Base-by-base conservation (phyloP, 2,329 filamentous ascomycete species). In the Elsinoe ampelina region DNA sequence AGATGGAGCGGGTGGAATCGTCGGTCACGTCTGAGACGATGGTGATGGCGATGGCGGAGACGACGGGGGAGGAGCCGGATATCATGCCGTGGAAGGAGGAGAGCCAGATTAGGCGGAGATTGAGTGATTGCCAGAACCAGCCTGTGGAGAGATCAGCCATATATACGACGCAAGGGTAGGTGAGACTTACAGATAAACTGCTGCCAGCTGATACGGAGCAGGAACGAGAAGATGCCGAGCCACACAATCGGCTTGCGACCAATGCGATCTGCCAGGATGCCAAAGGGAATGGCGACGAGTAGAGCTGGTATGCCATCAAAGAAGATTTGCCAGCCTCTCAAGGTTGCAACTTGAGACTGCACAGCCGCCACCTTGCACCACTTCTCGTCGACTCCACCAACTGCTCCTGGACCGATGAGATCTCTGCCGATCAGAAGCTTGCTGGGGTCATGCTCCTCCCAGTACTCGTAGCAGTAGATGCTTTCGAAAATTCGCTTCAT, bases 401-500 rank as follows among this genome's bases (percentile, higher is more conserved):
- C 63, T 1, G 68, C 67, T 54, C 63, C 43, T 59, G 68, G 66
- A 6, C 65, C 63, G 8, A 68, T 62, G 20, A 55, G 58, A 6
- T 57, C 59, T 54, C 65, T 59, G 13, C 61, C 62, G 5, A 66
- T 55, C 54, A 45, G 60, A 6, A 70, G 52, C 45, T 66, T 62
- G 32, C 61, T 61, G 0, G 72, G 65, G 20, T 70, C 62, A 43
- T 73, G 66, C 1, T 72, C 67, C 4, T 76, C 73, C 60, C 75
- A 77, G 59, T 75, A 71, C 13, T 71, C 63, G 20, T 75, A 74
- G 65, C 80, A 83, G 43, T 80, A 73, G 45, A 81, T 73, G 54
- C 73, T 71, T 63, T 83, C 80, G 61, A 78, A 73, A 52, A 82
- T 72, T 55, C 76, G 74, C 51, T 74, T 76, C 43, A 68, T 64